These are phyloP conservation scores for Neurospora africana DNA, from an alignment of 495 filamentous ascomycete species.

Conservation along the genomic window DNA sequence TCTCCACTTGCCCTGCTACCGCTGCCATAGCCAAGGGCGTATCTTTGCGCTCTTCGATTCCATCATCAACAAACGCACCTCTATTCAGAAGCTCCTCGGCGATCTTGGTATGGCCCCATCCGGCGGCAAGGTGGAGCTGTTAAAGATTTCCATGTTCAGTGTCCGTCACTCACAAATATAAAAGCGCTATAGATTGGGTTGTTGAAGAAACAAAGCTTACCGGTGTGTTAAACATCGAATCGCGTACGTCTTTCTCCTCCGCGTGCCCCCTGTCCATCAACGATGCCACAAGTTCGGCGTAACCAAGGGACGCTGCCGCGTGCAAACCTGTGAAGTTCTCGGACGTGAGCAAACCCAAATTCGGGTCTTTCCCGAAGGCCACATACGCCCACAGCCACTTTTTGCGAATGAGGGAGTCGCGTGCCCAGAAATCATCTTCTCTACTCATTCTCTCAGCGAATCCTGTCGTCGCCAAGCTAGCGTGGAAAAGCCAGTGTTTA, in stretches of 20 bases:
- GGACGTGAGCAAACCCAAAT: conserved; percentile 1
- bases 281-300: not conserved
- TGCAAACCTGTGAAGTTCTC: not conserved
- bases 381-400: conserved; percentile 23
- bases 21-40: conserved; percentile 25
- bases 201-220: not conserved
- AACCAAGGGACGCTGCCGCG: not conserved
- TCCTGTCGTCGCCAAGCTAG: conserved; percentile 23
- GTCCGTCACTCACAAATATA: too few relatives aligned
- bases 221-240: not conserved
- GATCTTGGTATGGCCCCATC: conserved; percentile 19
- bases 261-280: not conserved
- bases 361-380: conserved; percentile 12
- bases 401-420: conserved; percentile 20
- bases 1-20: conserved; percentile 16
- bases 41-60: conserved; percentile 3
- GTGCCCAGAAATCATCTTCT: conserved; percentile 26
- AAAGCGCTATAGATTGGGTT: too few relatives aligned
- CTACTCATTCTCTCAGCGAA: conserved; percentile 25
- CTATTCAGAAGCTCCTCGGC: conserved; percentile 24
- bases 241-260: conserved; percentile 17
- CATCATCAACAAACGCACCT: conserved; percentile 24
- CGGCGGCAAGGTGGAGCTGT: conserved; percentile 24
- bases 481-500: conserved; percentile 28
- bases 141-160: not conserved